phyloP scores from a whole-genome alignment of 495 filamentous ascomycete genomes.

The Penicillium malachiteum region DNA sequence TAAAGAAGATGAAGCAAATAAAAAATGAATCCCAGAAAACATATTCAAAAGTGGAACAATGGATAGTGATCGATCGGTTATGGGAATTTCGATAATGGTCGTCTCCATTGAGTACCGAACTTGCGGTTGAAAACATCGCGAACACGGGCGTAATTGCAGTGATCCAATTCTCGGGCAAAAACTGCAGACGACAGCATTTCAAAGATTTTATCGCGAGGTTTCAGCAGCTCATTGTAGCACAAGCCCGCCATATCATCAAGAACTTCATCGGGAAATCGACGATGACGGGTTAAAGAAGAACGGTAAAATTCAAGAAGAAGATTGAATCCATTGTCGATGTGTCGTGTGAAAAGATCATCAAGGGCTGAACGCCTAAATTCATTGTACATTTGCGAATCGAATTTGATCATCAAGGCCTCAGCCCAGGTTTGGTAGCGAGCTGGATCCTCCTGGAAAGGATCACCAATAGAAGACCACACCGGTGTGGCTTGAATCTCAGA shows the following conservation, averaged over 20 bases:
- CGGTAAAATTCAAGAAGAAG: constrained; percentile 61
- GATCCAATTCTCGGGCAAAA: not conserved
- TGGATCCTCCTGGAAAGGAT: not conserved
- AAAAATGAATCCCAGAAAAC: constrained; percentile 8
- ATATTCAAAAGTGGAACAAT: constrained; percentile 6
- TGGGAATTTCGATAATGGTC: constrained; percentile 12
- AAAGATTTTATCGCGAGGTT: not conserved
- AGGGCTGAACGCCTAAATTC: constrained; percentile 72
- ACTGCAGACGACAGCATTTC: not conserved
- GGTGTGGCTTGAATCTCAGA: not conserved
- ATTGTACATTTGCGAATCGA: constrained; percentile 76
- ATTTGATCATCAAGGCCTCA: constrained; percentile 70
- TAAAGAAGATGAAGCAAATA: constrained; percentile 10
- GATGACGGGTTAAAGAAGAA: constrained; percentile 49
- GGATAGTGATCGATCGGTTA: constrained; percentile 24
- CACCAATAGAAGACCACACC: not conserved
- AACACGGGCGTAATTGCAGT: not conserved
- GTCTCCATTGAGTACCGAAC: not conserved
- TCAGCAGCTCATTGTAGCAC: constrained; percentile 22
- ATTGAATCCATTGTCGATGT: constrained; percentile 50
- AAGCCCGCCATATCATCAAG: constrained; percentile 54
- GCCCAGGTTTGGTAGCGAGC: constrained; percentile 76
- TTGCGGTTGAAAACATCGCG: not conserved
- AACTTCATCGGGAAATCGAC: constrained; percentile 48
- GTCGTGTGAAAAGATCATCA: constrained; percentile 56